A percentile compares a stretch with the other conserved stretches of the same genome.
phyloP scores from a whole-genome alignment of 164 flowering plant species.

The Chimonanthus salicifolius region DNA sequence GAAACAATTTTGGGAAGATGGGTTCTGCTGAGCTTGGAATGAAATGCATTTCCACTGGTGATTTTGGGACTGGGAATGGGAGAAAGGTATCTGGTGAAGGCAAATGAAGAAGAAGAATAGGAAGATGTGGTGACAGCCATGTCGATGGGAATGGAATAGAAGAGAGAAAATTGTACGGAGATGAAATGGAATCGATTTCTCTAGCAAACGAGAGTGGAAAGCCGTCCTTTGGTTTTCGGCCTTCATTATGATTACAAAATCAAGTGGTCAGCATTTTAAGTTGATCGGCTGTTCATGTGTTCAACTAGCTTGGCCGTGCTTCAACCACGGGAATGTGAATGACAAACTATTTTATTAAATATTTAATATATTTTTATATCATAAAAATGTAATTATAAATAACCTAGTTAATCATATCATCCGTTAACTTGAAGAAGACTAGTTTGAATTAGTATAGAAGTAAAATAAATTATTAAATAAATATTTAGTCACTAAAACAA shows the following conservation, averaged over 20 bases:
- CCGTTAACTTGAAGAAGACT: too few relatives aligned
- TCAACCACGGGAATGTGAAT: too few relatives aligned
- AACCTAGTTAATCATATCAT: too few relatives aligned
- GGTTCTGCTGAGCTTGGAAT: conserved; percentile 1
- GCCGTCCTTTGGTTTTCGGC: not conserved
- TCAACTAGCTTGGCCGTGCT: too few relatives aligned
- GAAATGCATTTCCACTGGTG: conserved; percentile 5
- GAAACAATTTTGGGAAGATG: conserved; percentile 8
- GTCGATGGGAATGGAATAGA: not conserved
- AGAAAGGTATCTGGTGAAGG: conserved; percentile 13
- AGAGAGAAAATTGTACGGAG: not conserved
- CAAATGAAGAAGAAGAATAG: conserved; percentile 1
- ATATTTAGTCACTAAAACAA: too few relatives aligned
- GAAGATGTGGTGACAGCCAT: conserved; percentile 22
- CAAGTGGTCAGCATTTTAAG: not conserved
- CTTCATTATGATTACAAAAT: too few relatives aligned
- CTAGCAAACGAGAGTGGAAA: not conserved
- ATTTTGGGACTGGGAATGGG: conserved; percentile 7
- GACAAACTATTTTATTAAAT: too few relatives aligned
- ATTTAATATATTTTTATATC: too few relatives aligned
- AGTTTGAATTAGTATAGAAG: too few relatives aligned
- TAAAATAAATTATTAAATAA: too few relatives aligned
- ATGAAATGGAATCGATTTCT: not conserved
- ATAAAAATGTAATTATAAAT: too few relatives aligned
- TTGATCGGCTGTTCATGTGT: too few relatives aligned